phyloP scores from a whole-genome alignment of 73 alveolate species.

The Uronychia setigera region DNA sequence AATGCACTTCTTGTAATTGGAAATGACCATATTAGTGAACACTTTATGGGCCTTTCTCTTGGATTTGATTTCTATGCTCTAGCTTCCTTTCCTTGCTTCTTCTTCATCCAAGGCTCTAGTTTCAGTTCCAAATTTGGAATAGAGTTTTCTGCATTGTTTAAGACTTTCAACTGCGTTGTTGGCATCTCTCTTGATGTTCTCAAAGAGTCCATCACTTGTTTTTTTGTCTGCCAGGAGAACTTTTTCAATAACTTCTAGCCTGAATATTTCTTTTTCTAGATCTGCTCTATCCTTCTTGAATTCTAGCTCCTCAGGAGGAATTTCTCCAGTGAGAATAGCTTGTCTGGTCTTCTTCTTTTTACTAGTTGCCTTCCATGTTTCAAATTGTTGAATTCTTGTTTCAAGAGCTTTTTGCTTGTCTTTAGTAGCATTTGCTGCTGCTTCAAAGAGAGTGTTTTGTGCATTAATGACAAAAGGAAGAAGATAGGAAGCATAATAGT shows the following conservation, averaged over 20 bases:
- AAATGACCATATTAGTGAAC: slow-evolving; percentile 80
- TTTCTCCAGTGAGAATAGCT: slow-evolving; percentile 95
- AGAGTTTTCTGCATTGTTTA: slow-evolving; percentile 83
- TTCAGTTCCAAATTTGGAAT: slow-evolving; percentile 84
- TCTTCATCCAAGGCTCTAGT: slow-evolving; percentile 76
- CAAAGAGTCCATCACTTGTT: slow-evolving; percentile 80
- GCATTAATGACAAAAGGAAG: slow-evolving; percentile 93
- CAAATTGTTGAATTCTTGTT: slow-evolving; percentile 80
- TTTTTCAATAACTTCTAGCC: slow-evolving; percentile 85
- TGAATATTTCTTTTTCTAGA: slow-evolving; percentile 81
- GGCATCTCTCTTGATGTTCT: slow-evolving; percentile 84
- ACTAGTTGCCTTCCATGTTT: slow-evolving; percentile 88
- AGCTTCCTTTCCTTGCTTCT: slow-evolving; percentile 60
- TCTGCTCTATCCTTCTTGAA: slow-evolving; percentile 86
- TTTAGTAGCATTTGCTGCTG: slow-evolving; percentile 77
- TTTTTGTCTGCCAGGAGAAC: slow-evolving; percentile 80
- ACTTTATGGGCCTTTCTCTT: slow-evolving; percentile 84
- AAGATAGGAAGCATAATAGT: slow-evolving; percentile 83
- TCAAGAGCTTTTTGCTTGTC: slow-evolving; percentile 75
- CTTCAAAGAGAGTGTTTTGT: slow-evolving; percentile 84
- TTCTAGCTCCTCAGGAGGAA: slow-evolving; percentile 95
- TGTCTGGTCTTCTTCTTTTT: slow-evolving; percentile 93
- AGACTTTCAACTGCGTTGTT: slow-evolving; percentile 89
- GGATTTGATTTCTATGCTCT: slow-evolving; percentile 72
- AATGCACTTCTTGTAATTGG: slow-evolving; percentile 82